phyloP scores from a whole-genome alignment of 2,329 filamentous ascomycete genomes.

The Coniochaeta sp. region DNA sequence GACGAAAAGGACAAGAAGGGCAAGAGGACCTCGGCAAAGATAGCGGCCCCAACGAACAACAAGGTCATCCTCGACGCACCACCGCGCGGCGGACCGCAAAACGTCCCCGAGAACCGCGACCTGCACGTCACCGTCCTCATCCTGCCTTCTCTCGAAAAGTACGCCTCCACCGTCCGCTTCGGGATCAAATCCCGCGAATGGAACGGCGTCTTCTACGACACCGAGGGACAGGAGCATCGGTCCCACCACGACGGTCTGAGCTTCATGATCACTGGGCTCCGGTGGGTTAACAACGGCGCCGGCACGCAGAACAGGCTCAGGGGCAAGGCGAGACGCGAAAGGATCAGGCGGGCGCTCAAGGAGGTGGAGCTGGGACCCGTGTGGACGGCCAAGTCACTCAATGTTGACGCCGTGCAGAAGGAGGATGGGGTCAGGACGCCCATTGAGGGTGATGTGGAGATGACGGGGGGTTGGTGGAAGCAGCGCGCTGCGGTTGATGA shows the following conservation, averaged over 20 bases:
- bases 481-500: conserved; percentile 23
- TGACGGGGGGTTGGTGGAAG: conserved; percentile 16
- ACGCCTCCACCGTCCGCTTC: conserved; percentile 66
- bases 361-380: conserved; percentile 37
- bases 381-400: conserved; percentile 22
- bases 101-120: conserved; percentile 63
- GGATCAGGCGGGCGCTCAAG: conserved; percentile 48
- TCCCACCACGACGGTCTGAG: conserved; percentile 73
- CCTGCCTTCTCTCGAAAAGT: conserved; percentile 70
- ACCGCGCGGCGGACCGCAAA: conserved; percentile 53
- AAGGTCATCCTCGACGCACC: conserved; percentile 43
- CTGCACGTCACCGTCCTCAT: conserved; percentile 82
- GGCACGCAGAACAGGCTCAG: conserved; percentile 48
- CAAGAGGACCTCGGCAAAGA: conserved; percentile 17
- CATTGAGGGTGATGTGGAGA: conserved; percentile 3
- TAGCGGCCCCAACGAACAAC: conserved; percentile 25
- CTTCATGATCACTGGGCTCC: conserved; percentile 73
- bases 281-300: conserved; percentile 77
- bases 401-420: conserved; percentile 1
- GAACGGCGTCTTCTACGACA: conserved; percentile 46
- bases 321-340: conserved; percentile 47
- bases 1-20: conserved; percentile 21
- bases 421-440: background rate
- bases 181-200: conserved; percentile 80
- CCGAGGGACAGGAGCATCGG: conserved; percentile 24